Percentiles rank a stretch among this genome's conserved stretches.
Conservation (phyloP, 768 basidiomycete genomes). For the Leucosporidium scottii region DNA sequence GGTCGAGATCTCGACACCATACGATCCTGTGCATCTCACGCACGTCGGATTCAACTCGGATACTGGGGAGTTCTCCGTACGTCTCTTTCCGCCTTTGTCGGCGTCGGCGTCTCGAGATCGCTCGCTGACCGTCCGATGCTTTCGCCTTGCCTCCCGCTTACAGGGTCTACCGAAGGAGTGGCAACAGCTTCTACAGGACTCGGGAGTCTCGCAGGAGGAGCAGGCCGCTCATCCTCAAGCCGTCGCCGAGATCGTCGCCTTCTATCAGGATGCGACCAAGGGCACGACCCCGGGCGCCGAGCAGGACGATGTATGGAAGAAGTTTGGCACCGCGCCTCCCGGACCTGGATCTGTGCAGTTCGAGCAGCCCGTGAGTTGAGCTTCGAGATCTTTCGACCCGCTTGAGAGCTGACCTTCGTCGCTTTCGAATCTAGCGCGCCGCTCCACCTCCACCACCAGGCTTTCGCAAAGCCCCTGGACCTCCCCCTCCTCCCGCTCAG, state of each 20-base stretch:
- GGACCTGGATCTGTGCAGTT: neutral
- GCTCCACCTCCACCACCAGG: conserved; percentile 31
- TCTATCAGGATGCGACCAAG: conserved; percentile 61
- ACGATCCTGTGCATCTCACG: conserved; percentile 97
- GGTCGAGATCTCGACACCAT: conserved; percentile 87
- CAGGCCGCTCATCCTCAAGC: conserved; percentile 98
- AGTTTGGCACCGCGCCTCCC: conserved; percentile 41
- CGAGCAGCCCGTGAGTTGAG: conserved; percentile 28
- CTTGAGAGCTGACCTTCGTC: neutral
- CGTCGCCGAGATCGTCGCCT: conserved; percentile 97
- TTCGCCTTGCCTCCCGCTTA: too few relatives aligned
- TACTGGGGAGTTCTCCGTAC: conserved; percentile 84
- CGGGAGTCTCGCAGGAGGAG: conserved; percentile 84
- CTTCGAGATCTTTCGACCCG: neutral
- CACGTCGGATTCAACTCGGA: conserved; percentile 99
- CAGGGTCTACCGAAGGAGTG: conserved; percentile 90
- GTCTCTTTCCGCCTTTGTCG: conserved; percentile 10
- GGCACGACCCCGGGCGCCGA: conserved; percentile 45
- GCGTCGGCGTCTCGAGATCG: too few relatives aligned
- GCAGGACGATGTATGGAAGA: conserved; percentile 66
- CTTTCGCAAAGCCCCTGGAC: conserved; percentile 27
- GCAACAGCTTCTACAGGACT: conserved; percentile 87
- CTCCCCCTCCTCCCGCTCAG: conserved; percentile 15
- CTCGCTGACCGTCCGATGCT: neutral
- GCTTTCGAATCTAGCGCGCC: conserved; percentile 3